Evolutionary conservation across 768 basidiomycete species (phyloP).

Genomic region (Cystobasidium ongulense): DNA sequence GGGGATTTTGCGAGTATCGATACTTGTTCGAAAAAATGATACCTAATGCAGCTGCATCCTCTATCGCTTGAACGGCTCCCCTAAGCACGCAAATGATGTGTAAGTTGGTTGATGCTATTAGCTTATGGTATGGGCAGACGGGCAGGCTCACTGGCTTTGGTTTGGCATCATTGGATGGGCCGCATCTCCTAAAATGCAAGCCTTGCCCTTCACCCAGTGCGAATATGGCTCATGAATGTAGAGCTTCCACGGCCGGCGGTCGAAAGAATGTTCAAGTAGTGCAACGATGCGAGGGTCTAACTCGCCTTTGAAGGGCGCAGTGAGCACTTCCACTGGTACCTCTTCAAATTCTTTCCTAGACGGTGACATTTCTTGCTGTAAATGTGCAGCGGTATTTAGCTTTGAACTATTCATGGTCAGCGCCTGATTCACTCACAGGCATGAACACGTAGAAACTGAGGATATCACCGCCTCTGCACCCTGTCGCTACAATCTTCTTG

Average conservation of each 20-base stretch:
- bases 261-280: slow-evolving; percentile 37
- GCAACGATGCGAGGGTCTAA: slow-evolving; percentile 37
- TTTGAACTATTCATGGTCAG: too few species aligned
- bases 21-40: slow-evolving; percentile 53
- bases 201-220: slow-evolving; percentile 45
- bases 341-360: slow-evolving; percentile 36
- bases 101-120: neutral
- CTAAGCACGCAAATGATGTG: neutral
- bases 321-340: slow-evolving; percentile 34
- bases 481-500: slow-evolving; percentile 40
- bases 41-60: slow-evolving; percentile 60
- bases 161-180: slow-evolving; percentile 59
- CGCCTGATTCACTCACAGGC: slow-evolving; percentile 35
- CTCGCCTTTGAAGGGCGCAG: slow-evolving; percentile 26
- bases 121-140: neutral
- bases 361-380: slow-evolving; percentile 28
- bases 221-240: slow-evolving; percentile 37
- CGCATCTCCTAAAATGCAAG: slow-evolving; percentile 57
- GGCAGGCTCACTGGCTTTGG: slow-evolving; percentile 47
- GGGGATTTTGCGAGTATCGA: slow-evolving; percentile 35
- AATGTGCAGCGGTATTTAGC: too few species aligned
- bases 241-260: slow-evolving; percentile 41
- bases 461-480: slow-evolving; percentile 35
- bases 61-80: slow-evolving; percentile 52
- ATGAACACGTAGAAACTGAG: slow-evolving; percentile 41